Base-by-base conservation (phyloP, 176 grass and related monocot genomes). In the Otatea glauca region DNA sequence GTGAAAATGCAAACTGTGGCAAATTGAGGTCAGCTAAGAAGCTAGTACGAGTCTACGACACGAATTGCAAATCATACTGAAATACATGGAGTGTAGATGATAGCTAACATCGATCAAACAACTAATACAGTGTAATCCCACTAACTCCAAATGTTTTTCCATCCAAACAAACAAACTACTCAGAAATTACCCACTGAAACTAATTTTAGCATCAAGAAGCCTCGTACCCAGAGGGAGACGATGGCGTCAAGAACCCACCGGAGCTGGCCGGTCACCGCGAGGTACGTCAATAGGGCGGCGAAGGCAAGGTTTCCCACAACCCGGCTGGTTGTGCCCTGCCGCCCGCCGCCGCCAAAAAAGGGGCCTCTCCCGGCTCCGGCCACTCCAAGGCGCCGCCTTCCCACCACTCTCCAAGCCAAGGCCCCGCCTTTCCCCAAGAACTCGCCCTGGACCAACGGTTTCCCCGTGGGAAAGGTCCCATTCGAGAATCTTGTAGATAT, bases 211-310 rank as follows among this genome's bases (percentile, higher is more conserved):
- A 70, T 51, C 9, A 76, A 74, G 82, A 79, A 75, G 56, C 13
- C 27, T 89, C 86, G 51, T 94, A 98, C 95, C 92, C 92, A 98
- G 71, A 98, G 90, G 54, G 95, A 98, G 82, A 98, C 72, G 84
- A 98, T 93, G 87, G 95, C 85, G 82, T 95, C 92, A 53, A 98
- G 81, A 47, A 98, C 84, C 95, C 95, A 98, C 53, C 91, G 85
- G 64, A 98, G 83, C 82, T 98, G 91, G 53, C 95, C 95, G 32
- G 91, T 98, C 68, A 91, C 82, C 39, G 89, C 94, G 38, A 98
- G 91, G 88, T 87, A 98, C 39, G 89, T 91, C 67, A 95, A 29
- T 25, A 94, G 75, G 70, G 90, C 89, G 71, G 91, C 91, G 69
- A 98, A 91, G 83, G 79, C 86, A 72, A 98, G 87, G 88, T 97